Conservation (phyloP, 176 grass and related monocot genomes). For the Metroxylon sagu region DNA sequence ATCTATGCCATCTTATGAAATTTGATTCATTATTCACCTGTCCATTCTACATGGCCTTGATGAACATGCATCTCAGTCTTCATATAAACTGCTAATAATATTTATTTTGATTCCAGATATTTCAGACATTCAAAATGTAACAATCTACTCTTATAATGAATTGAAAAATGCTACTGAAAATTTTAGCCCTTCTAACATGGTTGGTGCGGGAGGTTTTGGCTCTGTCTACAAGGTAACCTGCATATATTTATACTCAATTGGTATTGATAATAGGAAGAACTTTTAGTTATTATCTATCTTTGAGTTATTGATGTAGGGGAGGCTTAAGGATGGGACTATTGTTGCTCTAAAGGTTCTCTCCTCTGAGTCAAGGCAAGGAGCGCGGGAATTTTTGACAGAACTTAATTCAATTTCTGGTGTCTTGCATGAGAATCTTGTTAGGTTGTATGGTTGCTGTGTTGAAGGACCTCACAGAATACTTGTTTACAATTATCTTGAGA, state of each 20-base stretch:
- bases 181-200: constrained; percentile 9
- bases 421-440: constrained; percentile 73
- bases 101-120: constrained; percentile 3
- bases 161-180: constrained; percentile 7
- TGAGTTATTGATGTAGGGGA: constrained; percentile 34
- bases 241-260: neutral
- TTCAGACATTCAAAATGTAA: neutral
- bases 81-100: too few species aligned
- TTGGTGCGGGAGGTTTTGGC: constrained; percentile 25
- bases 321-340: constrained; percentile 38
- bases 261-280: neutral
- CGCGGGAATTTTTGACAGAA: constrained; percentile 61
- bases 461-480: constrained; percentile 60
- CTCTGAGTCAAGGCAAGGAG: constrained; percentile 67
- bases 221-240: constrained; percentile 19
- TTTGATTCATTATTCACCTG: too few species aligned
- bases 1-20: too few species aligned
- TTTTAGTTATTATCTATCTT: neutral
- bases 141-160: constrained; percentile 6
- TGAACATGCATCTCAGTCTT: too few species aligned
- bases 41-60: too few species aligned
- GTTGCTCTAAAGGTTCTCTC: constrained; percentile 76
- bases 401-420: constrained; percentile 74
- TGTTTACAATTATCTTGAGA: constrained; percentile 86
- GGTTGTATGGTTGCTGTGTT: constrained; percentile 62